These are phyloP conservation scores for Eucalyptus urophylla DNA, from an alignment of 345 rosid species.

Conservation along the genomic window DNA sequence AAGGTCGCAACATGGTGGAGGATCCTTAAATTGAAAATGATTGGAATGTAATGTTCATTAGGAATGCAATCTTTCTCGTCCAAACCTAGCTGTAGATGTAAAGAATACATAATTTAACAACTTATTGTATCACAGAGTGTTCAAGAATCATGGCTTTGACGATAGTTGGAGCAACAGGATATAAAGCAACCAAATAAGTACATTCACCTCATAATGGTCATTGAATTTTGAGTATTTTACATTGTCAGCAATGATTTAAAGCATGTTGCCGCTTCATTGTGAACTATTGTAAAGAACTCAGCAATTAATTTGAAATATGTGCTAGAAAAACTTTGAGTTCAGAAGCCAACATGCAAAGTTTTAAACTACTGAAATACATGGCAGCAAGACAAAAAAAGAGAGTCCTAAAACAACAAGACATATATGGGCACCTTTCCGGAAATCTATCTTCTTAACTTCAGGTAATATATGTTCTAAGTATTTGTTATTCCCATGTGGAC, in stretches of 20 bases:
- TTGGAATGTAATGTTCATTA: slow-evolving; percentile 88
- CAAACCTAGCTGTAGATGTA: slow-evolving; percentile 56
- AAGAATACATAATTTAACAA: background rate
- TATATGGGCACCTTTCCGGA: slow-evolving; percentile 91
- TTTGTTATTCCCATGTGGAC: slow-evolving; percentile 85
- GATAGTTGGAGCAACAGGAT: background rate
- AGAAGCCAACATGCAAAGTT: background rate
- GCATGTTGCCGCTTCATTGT: slow-evolving; percentile 91
- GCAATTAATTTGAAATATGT: background rate
- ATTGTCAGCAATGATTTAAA: slow-evolving; percentile 63
- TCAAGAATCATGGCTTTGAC: background rate
- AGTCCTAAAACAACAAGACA: background rate
- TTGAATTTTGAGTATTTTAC: slow-evolving; percentile 80
- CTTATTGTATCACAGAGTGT: background rate
- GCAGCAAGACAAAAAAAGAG: background rate
- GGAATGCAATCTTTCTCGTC: slow-evolving; percentile 83
- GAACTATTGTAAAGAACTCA: slow-evolving; percentile 62
- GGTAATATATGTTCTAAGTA: slow-evolving; percentile 90
- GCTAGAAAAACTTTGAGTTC: background rate
- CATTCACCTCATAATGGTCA: slow-evolving; percentile 63
- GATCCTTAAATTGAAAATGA: slow-evolving; percentile 63
- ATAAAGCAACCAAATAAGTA: background rate
- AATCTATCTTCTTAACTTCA: slow-evolving; percentile 65
- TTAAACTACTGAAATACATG: background rate
- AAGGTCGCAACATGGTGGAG: background rate